These are phyloP conservation scores for Pelargonium australe DNA, from an alignment of 441 rosid species.

Conservation along the genomic window DNA sequence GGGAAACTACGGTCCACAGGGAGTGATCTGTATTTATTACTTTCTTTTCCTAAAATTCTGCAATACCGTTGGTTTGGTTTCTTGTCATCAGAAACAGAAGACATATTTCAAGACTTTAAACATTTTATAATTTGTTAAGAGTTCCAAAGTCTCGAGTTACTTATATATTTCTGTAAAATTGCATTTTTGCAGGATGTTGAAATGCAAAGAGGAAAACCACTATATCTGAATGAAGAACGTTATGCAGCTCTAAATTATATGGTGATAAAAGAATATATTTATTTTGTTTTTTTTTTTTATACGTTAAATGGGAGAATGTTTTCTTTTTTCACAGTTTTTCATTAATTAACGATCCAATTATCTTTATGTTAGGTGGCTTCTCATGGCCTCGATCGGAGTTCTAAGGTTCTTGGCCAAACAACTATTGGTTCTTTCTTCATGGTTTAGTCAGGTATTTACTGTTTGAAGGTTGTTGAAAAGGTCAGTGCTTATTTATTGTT, in stretches of 20 bases:
- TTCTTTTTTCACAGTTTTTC: no score
- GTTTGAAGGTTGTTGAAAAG: slow-evolving; percentile 8
- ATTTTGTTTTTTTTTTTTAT: slow-evolving; percentile 11
- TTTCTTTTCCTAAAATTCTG: neutral
- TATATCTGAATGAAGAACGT: slow-evolving; percentile 90
- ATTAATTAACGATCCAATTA: neutral
- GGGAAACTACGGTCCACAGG: neutral
- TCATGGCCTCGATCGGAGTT: slow-evolving; percentile 82
- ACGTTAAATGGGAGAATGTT: neutral
- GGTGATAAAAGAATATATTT: slow-evolving; percentile 40
- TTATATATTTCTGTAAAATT: neutral
- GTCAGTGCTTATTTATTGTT: neutral
- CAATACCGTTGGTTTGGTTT: neutral
- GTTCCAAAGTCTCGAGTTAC: neutral
- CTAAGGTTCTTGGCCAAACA: slow-evolving; percentile 73
- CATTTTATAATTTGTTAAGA: neutral
- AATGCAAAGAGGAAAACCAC: slow-evolving; percentile 79
- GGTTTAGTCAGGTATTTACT: slow-evolving; percentile 26
- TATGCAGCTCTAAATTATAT: slow-evolving; percentile 74
- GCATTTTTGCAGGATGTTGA: slow-evolving; percentile 56
- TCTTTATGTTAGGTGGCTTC: slow-evolving; percentile 64
- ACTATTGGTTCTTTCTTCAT: slow-evolving; percentile 48
- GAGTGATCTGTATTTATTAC: no score
- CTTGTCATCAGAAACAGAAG: neutral
- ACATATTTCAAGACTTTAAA: no score